Evolutionary conservation across 2,329 filamentous ascomycete genomes (phyloP).

Genomic region (Fusarium coffeatum): DNA sequence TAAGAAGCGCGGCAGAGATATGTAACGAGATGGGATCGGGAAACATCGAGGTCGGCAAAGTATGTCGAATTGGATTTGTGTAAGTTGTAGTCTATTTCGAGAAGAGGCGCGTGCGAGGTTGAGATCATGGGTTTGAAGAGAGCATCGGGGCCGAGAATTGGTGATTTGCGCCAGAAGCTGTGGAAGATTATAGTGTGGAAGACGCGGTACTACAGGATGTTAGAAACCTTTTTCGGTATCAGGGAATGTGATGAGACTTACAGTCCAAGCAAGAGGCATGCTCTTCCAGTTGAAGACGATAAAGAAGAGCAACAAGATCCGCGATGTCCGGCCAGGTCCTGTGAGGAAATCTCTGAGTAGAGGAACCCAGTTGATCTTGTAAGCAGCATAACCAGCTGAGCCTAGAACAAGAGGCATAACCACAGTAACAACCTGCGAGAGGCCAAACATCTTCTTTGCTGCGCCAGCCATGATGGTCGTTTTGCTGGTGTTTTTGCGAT

Average conservation of each 20-base stretch:
- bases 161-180: slow-evolving; percentile 61
- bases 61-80: slow-evolving; percentile 89
- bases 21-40: slow-evolving; percentile 82
- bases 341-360: slow-evolving; percentile 60
- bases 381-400: slow-evolving; percentile 60
- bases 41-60: slow-evolving; percentile 86
- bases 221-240: background rate
- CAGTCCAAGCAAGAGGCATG: slow-evolving; percentile 80
- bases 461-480: slow-evolving; percentile 50
- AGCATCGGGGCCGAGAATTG: slow-evolving; percentile 66
- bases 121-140: slow-evolving; percentile 80
- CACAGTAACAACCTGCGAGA: slow-evolving; percentile 53
- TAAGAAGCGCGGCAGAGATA: slow-evolving; percentile 72
- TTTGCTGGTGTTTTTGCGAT: slow-evolving; percentile 18
- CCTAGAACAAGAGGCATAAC: slow-evolving; percentile 57
- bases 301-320: slow-evolving; percentile 66
- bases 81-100: slow-evolving; percentile 88
- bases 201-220: slow-evolving; percentile 63
- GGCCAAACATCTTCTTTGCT: slow-evolving; percentile 49
- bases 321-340: slow-evolving; percentile 65
- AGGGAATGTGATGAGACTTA: slow-evolving; percentile 55
- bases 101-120: slow-evolving; percentile 72
- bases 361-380: slow-evolving; percentile 57
- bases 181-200: slow-evolving; percentile 68
- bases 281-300: slow-evolving; percentile 77